Conservation (phyloP, 129 eudicot species). For the Chrysanthemum lavandulifolium region DNA sequence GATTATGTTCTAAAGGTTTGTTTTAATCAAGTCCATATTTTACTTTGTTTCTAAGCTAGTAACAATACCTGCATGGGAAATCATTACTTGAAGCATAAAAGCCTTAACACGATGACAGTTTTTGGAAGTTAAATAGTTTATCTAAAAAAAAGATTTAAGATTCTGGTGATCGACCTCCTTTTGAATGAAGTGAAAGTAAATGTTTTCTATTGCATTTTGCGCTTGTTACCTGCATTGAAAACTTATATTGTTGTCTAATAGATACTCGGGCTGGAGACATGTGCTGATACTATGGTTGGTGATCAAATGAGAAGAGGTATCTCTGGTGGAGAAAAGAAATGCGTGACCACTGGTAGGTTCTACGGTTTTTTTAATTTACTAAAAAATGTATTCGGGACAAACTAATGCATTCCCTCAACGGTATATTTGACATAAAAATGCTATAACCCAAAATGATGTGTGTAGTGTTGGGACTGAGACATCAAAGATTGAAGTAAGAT, state of each 20-base stretch:
- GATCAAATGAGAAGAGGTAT: slow-evolving; percentile 62
- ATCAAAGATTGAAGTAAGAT: slow-evolving; percentile 46
- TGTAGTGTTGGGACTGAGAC: slow-evolving; percentile 35
- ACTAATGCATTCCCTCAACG: too few species aligned
- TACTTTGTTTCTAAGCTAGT: background rate
- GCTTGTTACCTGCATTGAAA: background rate
- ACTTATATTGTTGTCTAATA: slow-evolving; percentile 10
- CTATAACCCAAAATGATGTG: too few species aligned
- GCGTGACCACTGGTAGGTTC: slow-evolving; percentile 51
- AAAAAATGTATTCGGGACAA: too few species aligned
- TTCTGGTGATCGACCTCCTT: too few species aligned
- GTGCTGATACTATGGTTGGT: slow-evolving; percentile 59
- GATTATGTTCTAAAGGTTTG: slow-evolving; percentile 55
- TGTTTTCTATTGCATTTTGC: background rate
- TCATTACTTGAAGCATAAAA: too few species aligned
- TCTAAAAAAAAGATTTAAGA: too few species aligned
- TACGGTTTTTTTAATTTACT: background rate
- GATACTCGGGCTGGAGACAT: slow-evolving; percentile 53
- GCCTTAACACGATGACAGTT: background rate
- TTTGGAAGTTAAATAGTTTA: background rate
- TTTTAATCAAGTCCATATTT: background rate
- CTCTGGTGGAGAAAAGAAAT: slow-evolving; percentile 62
- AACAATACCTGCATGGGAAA: too few species aligned
- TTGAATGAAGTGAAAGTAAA: too few species aligned
- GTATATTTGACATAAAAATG: too few species aligned